phyloP scores from a whole-genome alignment of 176 grass and related monocot genomes.

The Lolium rigidum region DNA sequence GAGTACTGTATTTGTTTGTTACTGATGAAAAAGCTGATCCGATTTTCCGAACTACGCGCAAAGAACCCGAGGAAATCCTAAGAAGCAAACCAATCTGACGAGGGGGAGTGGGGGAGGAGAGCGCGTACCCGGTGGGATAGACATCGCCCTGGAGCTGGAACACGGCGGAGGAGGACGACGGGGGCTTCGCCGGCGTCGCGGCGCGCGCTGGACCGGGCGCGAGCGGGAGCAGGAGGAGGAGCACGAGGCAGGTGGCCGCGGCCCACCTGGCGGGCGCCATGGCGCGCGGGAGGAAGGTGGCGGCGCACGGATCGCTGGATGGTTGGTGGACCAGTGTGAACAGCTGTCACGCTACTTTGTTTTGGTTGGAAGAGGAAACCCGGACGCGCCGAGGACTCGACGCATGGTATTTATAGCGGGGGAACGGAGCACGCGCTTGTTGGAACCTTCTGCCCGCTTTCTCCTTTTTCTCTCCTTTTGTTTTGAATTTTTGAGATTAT shows the following conservation, averaged over 20 bases:
- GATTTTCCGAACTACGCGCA: neutral
- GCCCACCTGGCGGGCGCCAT: slow-evolving; percentile 30
- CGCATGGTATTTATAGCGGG: slow-evolving; percentile 53
- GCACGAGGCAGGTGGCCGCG: neutral
- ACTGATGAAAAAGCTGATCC: neutral
- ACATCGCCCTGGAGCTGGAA: slow-evolving; percentile 82
- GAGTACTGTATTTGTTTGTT: neutral
- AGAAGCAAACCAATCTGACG: neutral
- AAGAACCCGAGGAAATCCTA: neutral
- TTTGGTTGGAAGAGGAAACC: slow-evolving; percentile 3
- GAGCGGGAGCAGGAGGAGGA: slow-evolving; percentile 23
- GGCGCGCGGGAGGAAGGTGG: neutral
- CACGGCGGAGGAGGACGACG: slow-evolving; percentile 45
- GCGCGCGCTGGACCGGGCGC: slow-evolving; percentile 15
- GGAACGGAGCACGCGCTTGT: neutral
- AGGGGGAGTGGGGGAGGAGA: neutral
- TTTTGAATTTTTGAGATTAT: neutral
- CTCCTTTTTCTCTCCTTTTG: neutral
- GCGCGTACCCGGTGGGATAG: slow-evolving; percentile 65
- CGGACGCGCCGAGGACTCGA: neutral
- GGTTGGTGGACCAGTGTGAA: slow-evolving; percentile 25
- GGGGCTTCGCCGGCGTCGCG: slow-evolving; percentile 36
- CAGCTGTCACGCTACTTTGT: slow-evolving; percentile 1
- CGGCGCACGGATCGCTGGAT: neutral
- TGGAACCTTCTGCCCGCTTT: slow-evolving; percentile 18